phyloP scores from a whole-genome alignment of 371 early-diverging fungal genomes.

The Lichtheimia ornata region DNA sequence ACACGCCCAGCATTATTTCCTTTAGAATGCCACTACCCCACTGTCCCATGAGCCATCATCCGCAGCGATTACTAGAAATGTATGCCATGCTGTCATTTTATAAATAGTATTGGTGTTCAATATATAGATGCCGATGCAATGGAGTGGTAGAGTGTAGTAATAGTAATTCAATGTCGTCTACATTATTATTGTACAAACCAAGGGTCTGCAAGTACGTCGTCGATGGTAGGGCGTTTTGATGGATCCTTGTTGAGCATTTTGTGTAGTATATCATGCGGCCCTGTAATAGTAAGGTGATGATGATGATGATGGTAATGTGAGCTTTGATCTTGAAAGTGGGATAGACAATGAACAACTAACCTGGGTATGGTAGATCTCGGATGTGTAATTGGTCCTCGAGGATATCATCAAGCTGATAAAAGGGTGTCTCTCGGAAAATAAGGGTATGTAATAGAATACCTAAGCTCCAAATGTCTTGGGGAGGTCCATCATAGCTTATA shows the following conservation, averaged over 20 bases:
- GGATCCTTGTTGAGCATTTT: constrained; percentile 56
- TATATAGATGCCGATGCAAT: no score
- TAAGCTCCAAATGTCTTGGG: constrained; percentile 86
- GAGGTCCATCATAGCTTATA: constrained; percentile 68
- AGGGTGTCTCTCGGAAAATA: constrained; percentile 81
- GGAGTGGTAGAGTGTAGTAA: no score
- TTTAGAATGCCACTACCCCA: no score
- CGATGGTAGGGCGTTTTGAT: constrained; percentile 50
- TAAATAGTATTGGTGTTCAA: no score
- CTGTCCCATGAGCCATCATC: no score
- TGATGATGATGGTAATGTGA: neutral
- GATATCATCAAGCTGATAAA: constrained; percentile 77
- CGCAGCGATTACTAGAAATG: no score
- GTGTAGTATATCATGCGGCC: constrained; percentile 53
- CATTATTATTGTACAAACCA: constrained; percentile 40
- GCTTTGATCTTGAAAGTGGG: neutral
- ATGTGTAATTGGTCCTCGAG: constrained; percentile 62
- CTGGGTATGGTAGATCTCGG: constrained; percentile 64
- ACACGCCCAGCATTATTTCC: neutral
- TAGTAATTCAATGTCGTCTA: neutral
- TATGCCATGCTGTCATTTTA: no score
- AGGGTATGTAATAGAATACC: constrained; percentile 83
- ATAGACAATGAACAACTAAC: constrained; percentile 25
- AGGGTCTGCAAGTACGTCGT: constrained; percentile 54
- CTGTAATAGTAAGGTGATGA: constrained; percentile 23